Conservation (phyloP, 495 filamentous ascomycete species). For the Tuber brumale region DNA sequence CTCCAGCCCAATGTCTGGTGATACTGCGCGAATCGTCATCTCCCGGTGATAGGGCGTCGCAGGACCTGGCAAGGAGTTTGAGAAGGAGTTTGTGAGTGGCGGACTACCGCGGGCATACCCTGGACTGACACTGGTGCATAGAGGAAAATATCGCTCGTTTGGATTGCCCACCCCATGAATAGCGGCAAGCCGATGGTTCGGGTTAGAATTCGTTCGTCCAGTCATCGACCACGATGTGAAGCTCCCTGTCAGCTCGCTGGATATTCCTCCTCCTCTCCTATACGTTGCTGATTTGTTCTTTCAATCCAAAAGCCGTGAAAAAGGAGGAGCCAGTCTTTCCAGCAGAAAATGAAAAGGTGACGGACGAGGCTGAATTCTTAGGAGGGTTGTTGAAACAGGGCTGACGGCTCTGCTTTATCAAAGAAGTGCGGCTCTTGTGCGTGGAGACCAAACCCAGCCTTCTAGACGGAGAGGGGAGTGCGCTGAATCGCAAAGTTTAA, state of each 20-base stretch:
- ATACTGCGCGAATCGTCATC: conserved; percentile 50
- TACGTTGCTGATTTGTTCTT: not conserved
- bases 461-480: conserved; percentile 6
- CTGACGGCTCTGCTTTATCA: conserved; percentile 22
- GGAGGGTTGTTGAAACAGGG: conserved; percentile 21
- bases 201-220: conserved; percentile 31
- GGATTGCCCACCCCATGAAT: conserved; percentile 19
- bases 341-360: not conserved
- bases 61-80: conserved; percentile 8
- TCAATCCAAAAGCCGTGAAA: not conserved
- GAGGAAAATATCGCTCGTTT: conserved; percentile 33
- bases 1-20: conserved; percentile 49
- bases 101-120: conserved; percentile 35
- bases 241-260: not conserved
- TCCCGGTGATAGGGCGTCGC: conserved; percentile 21
- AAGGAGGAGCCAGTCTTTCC: not conserved
- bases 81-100: conserved; percentile 28
- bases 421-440: conserved; percentile 18
- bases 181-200: conserved; percentile 25
- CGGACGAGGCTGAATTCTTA: not conserved
- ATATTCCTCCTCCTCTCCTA: not conserved
- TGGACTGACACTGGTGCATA: conserved; percentile 32
- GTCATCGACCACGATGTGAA: conserved; percentile 32
- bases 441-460: conserved; percentile 11
- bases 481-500: conserved; percentile 3